Evolutionary conservation across 1,139 yeast species (phyloP).

Genomic region (Spencermartinsiella ligniputridi): DNA sequence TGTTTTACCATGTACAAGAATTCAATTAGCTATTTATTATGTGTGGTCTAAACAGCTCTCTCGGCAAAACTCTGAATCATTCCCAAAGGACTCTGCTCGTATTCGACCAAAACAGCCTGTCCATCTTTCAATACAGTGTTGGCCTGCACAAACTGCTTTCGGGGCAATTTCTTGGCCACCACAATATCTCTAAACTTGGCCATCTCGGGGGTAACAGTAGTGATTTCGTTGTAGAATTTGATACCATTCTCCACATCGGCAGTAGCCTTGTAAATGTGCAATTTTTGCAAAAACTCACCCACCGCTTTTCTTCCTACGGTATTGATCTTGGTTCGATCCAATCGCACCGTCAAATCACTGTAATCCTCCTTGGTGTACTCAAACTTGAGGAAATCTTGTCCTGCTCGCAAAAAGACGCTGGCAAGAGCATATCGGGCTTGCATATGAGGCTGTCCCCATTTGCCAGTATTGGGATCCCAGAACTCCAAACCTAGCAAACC

Average conservation of each 20-base stretch:
- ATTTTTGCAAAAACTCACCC: conserved; percentile 62
- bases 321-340: conserved; percentile 59
- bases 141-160: conserved; percentile 80
- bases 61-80: conserved; percentile 74
- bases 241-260: conserved; percentile 66
- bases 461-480: conserved; percentile 75
- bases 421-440: conserved; percentile 85
- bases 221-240: conserved; percentile 58
- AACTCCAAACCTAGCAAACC: conserved; percentile 77
- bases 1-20: too few relatives aligned
- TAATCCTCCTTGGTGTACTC: conserved; percentile 44
- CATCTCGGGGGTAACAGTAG: conserved; percentile 60
- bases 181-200: conserved; percentile 65
- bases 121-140: conserved; percentile 49
- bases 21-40: too few relatives aligned
- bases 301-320: conserved; percentile 70
- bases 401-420: conserved; percentile 68
- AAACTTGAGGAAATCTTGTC: conserved; percentile 53
- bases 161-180: conserved; percentile 66
- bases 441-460: conserved; percentile 98
- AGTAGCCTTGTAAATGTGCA: conserved; percentile 74
- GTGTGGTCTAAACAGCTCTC: conserved; percentile 48
- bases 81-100: conserved; percentile 69
- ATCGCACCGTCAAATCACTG: conserved; percentile 54
- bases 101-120: conserved; percentile 58